Base-by-base conservation (phyloP, 495 filamentous ascomycete genomes). In the Hypoxylon fuscum region DNA sequence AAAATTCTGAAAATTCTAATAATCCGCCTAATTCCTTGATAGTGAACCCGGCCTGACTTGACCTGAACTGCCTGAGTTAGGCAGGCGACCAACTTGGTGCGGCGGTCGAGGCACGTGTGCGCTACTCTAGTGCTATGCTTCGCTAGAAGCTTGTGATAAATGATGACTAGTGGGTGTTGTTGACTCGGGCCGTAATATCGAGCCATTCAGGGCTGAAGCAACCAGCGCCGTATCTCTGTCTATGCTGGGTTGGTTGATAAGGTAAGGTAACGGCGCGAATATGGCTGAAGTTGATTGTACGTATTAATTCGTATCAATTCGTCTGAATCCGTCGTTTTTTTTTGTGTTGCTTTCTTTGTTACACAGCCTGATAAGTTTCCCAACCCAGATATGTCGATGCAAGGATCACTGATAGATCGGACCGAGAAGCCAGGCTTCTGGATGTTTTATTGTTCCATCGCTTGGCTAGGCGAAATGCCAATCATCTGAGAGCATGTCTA, bases 361-460 rank as follows among this genome's bases (percentile, higher is more conserved):
- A 52, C 55, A 65, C 50, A 59, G 32, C 55, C 49, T 41, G 32
- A 34, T 22, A 42, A 18, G 35, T 8, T 29, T 11, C 21, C 9
- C 21, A 34, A 47, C 40, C 22, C 40, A 55, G 45, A 17, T 9
- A 44, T 29, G 22, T 50, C 0, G 51, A 59, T 51, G 43, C 62
- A 65, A 55, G 62, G 62, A 55, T 65, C 38, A 51, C 50, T 65
- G 62, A 59, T 60, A 65, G 62, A 65, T 65, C 62, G 62, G 62
- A 59, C 62, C 62, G 62, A 65, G 62, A 51, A 65, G 62, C 62
- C 62, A 65, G 62, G 50, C 55, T 51, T 51, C 40, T 65, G 50
- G 55, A 10, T 59, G 55, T 45, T 35, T 17, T 48, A 7, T 15
- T 51, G 62, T 65, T 44, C 44, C 48, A 55, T 10, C 27, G 41